phyloP scores from a whole-genome alignment of 768 basidiomycete genomes.

The Lenzites betulinus region DNA sequence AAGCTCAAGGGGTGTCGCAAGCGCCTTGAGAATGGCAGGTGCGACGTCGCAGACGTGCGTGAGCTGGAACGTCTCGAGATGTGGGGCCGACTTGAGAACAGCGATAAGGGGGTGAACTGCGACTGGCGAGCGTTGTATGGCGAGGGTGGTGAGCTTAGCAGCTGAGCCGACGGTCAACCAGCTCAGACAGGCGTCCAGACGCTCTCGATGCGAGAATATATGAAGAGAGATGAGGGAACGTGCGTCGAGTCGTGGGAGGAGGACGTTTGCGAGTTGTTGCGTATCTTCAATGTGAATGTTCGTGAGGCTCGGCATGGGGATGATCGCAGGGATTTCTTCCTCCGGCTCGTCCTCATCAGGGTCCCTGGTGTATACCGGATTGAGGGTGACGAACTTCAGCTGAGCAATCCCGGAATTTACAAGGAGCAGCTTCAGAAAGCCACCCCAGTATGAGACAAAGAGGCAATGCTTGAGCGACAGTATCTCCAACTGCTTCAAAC shows the following conservation, averaged over 20 bases:
- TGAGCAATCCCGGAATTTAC: slow-evolving; percentile 25
- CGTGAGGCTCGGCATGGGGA: slow-evolving; percentile 16
- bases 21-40: slow-evolving; percentile 44
- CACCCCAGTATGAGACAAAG: neutral
- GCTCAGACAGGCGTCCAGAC: slow-evolving; percentile 29
- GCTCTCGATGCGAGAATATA: slow-evolving; percentile 2
- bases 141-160: slow-evolving; percentile 42
- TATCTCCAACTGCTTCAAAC: slow-evolving; percentile 9
- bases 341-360: neutral
- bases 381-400: slow-evolving; percentile 11
- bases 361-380: neutral
- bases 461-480: slow-evolving; percentile 4
- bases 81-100: slow-evolving; percentile 37
- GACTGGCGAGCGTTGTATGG: slow-evolving; percentile 37
- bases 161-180: slow-evolving; percentile 17
- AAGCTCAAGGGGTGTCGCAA: slow-evolving; percentile 25
- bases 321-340: slow-evolving; percentile 7
- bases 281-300: slow-evolving; percentile 14
- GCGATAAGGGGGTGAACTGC: slow-evolving; percentile 31
- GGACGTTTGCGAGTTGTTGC: neutral
- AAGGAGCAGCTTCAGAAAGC: slow-evolving; percentile 24
- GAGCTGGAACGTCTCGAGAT: slow-evolving; percentile 48
- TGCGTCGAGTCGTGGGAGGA: slow-evolving; percentile 9
- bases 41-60: slow-evolving; percentile 35
- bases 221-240: slow-evolving; percentile 20